Evolutionary conservation across 2,329 filamentous ascomycete species (phyloP).

Genomic region (Madurella mycetomatis): DNA sequence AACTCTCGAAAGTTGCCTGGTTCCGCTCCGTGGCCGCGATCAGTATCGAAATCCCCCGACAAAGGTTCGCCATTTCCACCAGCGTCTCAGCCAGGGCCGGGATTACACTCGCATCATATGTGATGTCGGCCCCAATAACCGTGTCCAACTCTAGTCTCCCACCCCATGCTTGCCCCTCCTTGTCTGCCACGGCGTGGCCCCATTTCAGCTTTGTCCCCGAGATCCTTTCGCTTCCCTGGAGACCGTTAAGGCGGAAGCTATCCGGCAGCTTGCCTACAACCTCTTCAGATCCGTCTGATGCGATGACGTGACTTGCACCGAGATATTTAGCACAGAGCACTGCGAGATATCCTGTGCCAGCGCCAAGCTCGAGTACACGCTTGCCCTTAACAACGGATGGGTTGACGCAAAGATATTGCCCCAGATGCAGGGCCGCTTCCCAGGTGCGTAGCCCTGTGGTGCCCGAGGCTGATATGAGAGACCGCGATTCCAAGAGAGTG

Average conservation of each 20-base stretch:
- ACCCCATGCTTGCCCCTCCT: constrained; percentile 52
- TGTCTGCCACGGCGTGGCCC: constrained; percentile 57
- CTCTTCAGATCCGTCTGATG: constrained; percentile 70
- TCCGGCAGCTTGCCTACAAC: constrained; percentile 64
- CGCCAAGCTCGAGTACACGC: constrained; percentile 66
- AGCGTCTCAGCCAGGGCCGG: constrained; percentile 62
- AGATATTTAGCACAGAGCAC: constrained; percentile 69
- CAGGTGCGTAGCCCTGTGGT: constrained; percentile 76
- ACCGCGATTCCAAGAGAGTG: constrained; percentile 64
- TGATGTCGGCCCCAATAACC: constrained; percentile 72
- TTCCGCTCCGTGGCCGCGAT: constrained; percentile 71
- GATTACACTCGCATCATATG: constrained; percentile 64
- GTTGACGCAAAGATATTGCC: constrained; percentile 58
- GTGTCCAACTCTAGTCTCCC: constrained; percentile 51
- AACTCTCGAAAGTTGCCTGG: constrained; percentile 60
- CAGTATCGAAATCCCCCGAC: constrained; percentile 54
- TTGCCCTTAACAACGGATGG: constrained; percentile 46
- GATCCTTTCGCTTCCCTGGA: constrained; percentile 47
- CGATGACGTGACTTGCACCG: constrained; percentile 53
- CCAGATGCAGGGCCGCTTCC: constrained; percentile 74
- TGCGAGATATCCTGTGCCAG: constrained; percentile 71
- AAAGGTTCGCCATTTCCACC: constrained; percentile 54
- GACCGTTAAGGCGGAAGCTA: constrained; percentile 64
- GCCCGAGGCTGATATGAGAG: constrained; percentile 64
- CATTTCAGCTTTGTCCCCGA: constrained; percentile 56